Base-by-base conservation (phyloP, 371 early-diverging fungal genomes). In the Rhizomucor miehei region DNA sequence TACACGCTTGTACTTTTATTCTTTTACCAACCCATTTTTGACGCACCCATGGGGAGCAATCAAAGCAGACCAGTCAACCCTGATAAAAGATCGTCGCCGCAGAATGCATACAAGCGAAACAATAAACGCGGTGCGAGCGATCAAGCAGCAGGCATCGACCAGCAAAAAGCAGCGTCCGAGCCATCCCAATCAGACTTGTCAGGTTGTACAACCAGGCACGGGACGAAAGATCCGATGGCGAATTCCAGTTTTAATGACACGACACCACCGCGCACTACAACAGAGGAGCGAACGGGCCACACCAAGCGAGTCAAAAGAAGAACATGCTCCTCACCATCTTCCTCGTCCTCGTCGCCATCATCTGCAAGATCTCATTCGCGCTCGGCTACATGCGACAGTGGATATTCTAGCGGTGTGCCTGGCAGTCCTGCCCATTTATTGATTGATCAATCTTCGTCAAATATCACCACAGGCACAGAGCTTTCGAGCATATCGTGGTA, bases 151-250 rank as follows among this genome's bases (percentile, higher is more conserved):
- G 8, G 29, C 29, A 29, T 5, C 29, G 29, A 29, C 29, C 29
- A 50, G n/a, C 17, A 38, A 13, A 35, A 48, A 16, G 12, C 23
- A 11, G 29, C 29, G 40, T 38, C 51, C 51, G 51, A 51, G 51
- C 29, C 29, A 29, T 29, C 29, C 29, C 51, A 36, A 39, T 35
- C 47, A 48, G 25, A 37, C 39, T 48, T 46, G 47, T 55, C 39
- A 55, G 47, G 48, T 55, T 57, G 57, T 57, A 51, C 57, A 57
- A 57, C 57, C 23, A 57, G 47, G 51, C 52, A 51, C 57, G 57
- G 57, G 57, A 51, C 46, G 29, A 16, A 37, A 16, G 57, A 57
- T 57, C 57, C 57, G 57, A 57, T 45, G 39, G 49, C 38, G 54
- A 49, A 45, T 56, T 25, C 56, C 12, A 48, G 41, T 48, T 43